Evolutionary conservation across 305 asterid species (phyloP), one percentile per base, ranked within the genome.

Genomic region (Fraxinus velutina): DNA sequence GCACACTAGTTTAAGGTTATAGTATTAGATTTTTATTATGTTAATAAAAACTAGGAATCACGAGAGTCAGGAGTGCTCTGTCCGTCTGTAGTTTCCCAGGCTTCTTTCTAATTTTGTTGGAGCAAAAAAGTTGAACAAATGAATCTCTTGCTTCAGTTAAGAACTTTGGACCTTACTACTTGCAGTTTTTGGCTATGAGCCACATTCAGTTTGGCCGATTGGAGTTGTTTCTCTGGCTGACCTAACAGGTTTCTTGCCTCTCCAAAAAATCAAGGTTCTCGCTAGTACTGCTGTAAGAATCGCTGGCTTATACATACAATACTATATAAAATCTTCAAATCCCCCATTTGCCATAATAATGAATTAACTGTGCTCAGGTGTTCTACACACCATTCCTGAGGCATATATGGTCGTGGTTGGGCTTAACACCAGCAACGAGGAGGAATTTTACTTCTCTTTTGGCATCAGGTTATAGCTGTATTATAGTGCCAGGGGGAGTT

Each of bases 121-220:
- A 66, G 83, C 66, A 73, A 75, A n/a, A 75, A 17, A 10, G 60
- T 29, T 57, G 44, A 60, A 79, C 29, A 36, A 71, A 22, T 17
- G 36, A 81, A 70, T 39, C 37, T 19, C 44, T 33, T 74, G 42
- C 77, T 77, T 73, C 22, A 3, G 72, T 12, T 29, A 29, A 68
- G 79, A 84, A 39, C 29, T 74, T 68, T 37, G 36, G 76, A 78
- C 57, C 68, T 24, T 80, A n/a, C 71, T 55, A 83, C 47, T 75
- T 81, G 87, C 92, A 96, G 99, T 94, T 89, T 92, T 96, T 84
- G 98, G 97, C 27, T 96, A 93, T 80, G 98, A 93, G 86, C 98
- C 99, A 33, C 99, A 96, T 88, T 96, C 99, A 22, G 99, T 96
- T 83, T 92, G 95, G 98, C 98, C 99, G 5, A 88, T 94, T 47